phyloP scores from a whole-genome alignment of 805 yeast species.

The Komagataella pseudopastoris region DNA sequence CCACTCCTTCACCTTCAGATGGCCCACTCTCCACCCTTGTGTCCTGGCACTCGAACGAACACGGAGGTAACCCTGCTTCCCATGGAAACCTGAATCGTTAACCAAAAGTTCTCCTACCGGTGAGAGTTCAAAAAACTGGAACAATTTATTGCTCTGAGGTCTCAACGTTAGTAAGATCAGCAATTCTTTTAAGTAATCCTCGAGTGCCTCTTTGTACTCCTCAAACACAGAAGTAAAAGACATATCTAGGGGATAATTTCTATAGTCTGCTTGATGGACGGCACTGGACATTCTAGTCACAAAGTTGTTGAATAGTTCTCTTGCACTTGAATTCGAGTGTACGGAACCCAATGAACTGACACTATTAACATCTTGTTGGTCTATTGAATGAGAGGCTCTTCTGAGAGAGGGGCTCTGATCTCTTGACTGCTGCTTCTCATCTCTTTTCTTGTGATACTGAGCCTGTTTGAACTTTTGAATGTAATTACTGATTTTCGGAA shows the following conservation, averaged over 20 bases:
- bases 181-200: constrained; percentile 53
- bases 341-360: neutral
- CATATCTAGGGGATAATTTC: neutral
- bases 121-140: constrained; percentile 82
- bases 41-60: constrained; percentile 73
- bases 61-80: constrained; percentile 80
- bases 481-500: constrained; percentile 19
- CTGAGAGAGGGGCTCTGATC: neutral
- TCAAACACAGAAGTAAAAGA: constrained; percentile 7
- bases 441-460: neutral
- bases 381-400: neutral
- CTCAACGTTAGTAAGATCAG: constrained; percentile 46
- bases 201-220: constrained; percentile 34
- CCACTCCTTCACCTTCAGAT: constrained; percentile 65
- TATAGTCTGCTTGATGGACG: neutral
- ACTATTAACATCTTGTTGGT: neutral
- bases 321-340: neutral
- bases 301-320: neutral
- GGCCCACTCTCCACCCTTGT: constrained; percentile 95
- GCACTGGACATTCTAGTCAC: neutral
- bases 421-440: neutral
- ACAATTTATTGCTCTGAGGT: constrained; percentile 71
- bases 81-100: constrained; percentile 67
- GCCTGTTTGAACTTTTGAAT: constrained; percentile 10
- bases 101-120: constrained; percentile 76